Percentiles rank a stretch among this genome's conserved stretches.
Evolutionary conservation across 176 grass and related monocot species (phyloP).

Genomic region (Triticum urartu): DNA sequence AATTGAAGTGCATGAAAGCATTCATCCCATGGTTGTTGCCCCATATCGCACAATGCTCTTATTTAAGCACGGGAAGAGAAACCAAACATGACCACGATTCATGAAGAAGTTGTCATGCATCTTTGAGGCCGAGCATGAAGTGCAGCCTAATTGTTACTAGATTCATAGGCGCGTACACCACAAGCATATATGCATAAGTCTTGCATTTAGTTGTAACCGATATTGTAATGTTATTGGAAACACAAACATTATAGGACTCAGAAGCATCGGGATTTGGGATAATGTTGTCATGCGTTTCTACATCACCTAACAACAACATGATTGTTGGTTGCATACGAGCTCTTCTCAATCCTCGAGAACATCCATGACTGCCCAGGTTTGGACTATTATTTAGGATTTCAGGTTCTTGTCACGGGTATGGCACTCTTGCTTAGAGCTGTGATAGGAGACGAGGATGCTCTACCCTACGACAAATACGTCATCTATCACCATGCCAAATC

Average conservation of each 20-base stretch:
- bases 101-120: neutral
- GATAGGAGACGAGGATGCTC: too few species aligned
- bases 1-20: neutral
- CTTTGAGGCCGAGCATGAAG: neutral
- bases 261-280: neutral
- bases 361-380: too few species aligned
- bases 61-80: neutral
- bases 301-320: too few species aligned
- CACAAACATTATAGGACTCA: neutral
- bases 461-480: too few species aligned
- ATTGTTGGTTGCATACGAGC: too few species aligned
- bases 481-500: too few species aligned
- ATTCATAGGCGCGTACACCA: neutral
- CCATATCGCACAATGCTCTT: neutral
- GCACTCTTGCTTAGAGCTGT: too few species aligned
- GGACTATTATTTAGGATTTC: too few species aligned
- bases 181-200: neutral
- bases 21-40: neutral
- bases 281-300: too few species aligned
- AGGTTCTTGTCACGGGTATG: too few species aligned
- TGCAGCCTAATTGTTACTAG: neutral
- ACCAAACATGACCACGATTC: neutral
- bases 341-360: too few species aligned
- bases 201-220: neutral
- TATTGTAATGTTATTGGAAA: neutral